These are phyloP conservation scores for Nemania sp. DNA, from an alignment of 2,329 filamentous ascomycete genomes.

Conservation along the genomic window DNA sequence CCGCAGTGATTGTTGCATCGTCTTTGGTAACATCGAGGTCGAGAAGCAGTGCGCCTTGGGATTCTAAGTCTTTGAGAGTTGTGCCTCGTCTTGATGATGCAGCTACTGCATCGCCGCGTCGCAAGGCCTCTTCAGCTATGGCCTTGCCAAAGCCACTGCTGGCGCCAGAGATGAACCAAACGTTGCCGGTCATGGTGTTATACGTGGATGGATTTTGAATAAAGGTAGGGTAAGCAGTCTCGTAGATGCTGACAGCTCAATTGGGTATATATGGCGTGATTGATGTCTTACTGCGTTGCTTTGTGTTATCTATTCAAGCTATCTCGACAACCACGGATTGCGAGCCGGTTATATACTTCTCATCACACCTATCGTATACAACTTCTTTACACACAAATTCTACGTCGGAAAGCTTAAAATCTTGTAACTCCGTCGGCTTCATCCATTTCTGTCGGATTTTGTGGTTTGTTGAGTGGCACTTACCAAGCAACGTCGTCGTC, in stretches of 20 bases:
- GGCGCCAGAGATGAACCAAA: conserved; percentile 58
- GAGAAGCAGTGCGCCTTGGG: conserved; percentile 47
- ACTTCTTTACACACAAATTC: too few species aligned
- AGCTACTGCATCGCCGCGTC: conserved; percentile 52
- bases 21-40: conserved; percentile 52
- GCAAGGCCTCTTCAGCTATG: conserved; percentile 49
- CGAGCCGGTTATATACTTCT: conserved; percentile 1
- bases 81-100: conserved; percentile 51
- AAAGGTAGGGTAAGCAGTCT: too few species aligned
- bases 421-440: too few species aligned
- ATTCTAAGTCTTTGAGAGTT: conserved; percentile 46
- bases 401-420: too few species aligned
- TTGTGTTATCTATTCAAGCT: background rate
- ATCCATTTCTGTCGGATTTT: too few species aligned
- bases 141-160: conserved; percentile 55
- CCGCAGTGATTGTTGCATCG: conserved; percentile 42
- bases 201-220: too few species aligned
- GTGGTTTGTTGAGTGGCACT: too few species aligned
- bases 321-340: background rate
- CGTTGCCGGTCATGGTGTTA: conserved; percentile 30
- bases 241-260: too few species aligned
- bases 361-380: background rate
- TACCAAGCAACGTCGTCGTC: too few species aligned
- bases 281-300: background rate
- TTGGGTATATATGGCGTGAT: too few species aligned